Percentiles rank a stretch among this genome's conserved stretches.
These are phyloP conservation scores for Lanmaoa pseudosensibilis DNA, from an alignment of 768 basidiomycete species.

Conservation along the genomic window DNA sequence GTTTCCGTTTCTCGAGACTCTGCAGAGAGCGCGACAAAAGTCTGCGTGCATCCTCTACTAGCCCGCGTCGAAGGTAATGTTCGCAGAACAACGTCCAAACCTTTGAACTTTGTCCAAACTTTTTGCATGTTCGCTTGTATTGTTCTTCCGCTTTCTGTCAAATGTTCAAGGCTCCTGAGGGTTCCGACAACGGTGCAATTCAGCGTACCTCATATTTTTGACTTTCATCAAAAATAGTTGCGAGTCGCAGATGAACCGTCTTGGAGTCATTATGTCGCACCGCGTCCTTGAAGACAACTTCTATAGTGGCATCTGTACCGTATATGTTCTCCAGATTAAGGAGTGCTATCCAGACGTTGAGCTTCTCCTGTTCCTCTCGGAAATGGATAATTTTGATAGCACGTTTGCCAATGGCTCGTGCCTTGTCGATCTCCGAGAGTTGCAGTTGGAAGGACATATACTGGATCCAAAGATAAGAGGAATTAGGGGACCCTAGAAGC, in stretches of 20 bases:
- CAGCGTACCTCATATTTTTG: conserved; percentile 71
- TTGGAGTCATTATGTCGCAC: conserved; percentile 89
- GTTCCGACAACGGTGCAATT: conserved; percentile 2
- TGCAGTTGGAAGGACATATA: conserved; percentile 99
- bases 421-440: conserved; percentile 95
- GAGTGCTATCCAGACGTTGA: conserved; percentile 97
- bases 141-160: conserved; percentile 90
- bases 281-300: conserved; percentile 87
- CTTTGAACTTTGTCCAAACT: conserved; percentile 91
- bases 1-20: conserved; percentile 90
- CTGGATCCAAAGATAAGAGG: conserved; percentile 97
- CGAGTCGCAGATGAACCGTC: conserved; percentile 81
- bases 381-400: conserved; percentile 89
- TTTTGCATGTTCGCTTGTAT: conserved; percentile 85
- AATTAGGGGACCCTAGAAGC: conserved; percentile 91
- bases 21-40: conserved; percentile 86
- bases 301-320: conserved; percentile 79
- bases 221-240: conserved; percentile 80
- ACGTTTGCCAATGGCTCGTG: conserved; percentile 79
- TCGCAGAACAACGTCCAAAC: conserved; percentile 91
- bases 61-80: conserved; percentile 70
- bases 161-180: background rate
- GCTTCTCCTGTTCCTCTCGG: conserved; percentile 92
- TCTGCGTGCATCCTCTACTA: conserved; percentile 78
- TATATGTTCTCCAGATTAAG: conserved; percentile 94